Base-by-base conservation (phyloP, 2,329 filamentous ascomycete species). In the Xylaria sp. region DNA sequence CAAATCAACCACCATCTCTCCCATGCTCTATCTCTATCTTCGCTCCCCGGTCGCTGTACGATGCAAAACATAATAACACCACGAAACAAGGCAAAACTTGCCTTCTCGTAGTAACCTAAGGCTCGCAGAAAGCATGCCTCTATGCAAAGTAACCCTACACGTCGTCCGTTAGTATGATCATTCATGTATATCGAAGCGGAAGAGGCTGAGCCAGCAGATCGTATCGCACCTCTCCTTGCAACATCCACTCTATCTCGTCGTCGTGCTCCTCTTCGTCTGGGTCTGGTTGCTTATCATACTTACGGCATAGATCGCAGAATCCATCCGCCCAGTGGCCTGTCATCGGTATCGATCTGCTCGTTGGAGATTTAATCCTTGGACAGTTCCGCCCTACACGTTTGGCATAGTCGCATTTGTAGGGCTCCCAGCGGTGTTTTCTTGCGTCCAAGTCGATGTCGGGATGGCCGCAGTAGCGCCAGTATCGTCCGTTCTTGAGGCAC, bases 371-470 rank as follows among this genome's bases (percentile, higher is more conserved):
- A n/a, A n/a, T n/a, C n/a, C n/a, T n/a, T n/a, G n/a, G n/a, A 56
- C 74, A 75, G 56, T 76, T 70, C 43, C 70, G 72, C 41, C 75
- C 73, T 23, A 74, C 72, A 64, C 74, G 75, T 46, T 73, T 75
- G 18, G 25, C 25, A 25, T 25, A 25, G 25, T 25, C 25, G 25
- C 25, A 25, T 25, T 3, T 2, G 2, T 25, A 2, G 3, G 3
- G 2, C 25, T 2, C 25, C 25, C 25, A 25, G 25, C 25, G 3
- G 2, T 25, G 25, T 25, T 25, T 3, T 2, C 3, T 25, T 25
- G 2, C 3, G 25, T 25, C 25, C 25, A 2, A 2, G 25, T 25
- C 25, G 3, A 25, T 25, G 2, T 25, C 3, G 25, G 25, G 25
- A 2, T 25, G 2, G 3, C 25, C 25, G 25, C 25, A n/a, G n/a